Evolutionary conservation across 495 filamentous ascomycete species (phyloP).

Genomic region (Rhypophila decipiens): DNA sequence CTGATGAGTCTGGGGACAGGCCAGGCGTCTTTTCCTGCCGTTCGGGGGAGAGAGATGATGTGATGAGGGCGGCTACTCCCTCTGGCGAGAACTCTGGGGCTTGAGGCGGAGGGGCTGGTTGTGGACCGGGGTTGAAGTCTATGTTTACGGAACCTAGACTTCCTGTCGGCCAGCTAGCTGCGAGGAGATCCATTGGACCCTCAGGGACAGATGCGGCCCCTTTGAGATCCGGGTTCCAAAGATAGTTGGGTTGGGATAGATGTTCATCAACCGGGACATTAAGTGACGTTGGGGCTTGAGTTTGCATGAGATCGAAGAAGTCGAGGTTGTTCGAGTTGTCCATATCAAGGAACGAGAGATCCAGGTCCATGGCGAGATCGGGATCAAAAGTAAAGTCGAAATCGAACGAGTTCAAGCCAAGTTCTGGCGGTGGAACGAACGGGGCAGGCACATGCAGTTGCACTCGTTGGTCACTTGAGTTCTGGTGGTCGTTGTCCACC

Average conservation of each 20-base stretch:
- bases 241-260: too few relatives aligned
- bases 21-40: conserved; percentile 8
- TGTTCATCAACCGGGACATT: background rate
- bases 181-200: background rate
- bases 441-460: background rate
- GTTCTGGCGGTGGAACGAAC: background rate
- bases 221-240: background rate
- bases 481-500: background rate
- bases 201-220: background rate
- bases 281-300: conserved; percentile 5
- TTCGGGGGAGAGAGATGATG: background rate
- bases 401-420: background rate
- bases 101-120: background rate
- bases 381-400: conserved; percentile 15
- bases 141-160: conserved; percentile 4
- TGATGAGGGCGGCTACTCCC: conserved; percentile 6
- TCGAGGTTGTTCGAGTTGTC: conserved; percentile 21
- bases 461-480: background rate
- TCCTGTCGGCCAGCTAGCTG: conserved; percentile 2
- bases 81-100: conserved; percentile 9
- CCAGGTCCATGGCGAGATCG: conserved; percentile 21
- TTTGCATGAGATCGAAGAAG: conserved; percentile 24
- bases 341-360: conserved; percentile 29
- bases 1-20: conserved; percentile 14
- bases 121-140: conserved; percentile 8